Percentiles rank a stretch among this genome's conserved stretches.
These are phyloP conservation scores for Hebeloma cylindrosporum DNA, from an alignment of 768 basidiomycete genomes.

Conservation along the genomic window DNA sequence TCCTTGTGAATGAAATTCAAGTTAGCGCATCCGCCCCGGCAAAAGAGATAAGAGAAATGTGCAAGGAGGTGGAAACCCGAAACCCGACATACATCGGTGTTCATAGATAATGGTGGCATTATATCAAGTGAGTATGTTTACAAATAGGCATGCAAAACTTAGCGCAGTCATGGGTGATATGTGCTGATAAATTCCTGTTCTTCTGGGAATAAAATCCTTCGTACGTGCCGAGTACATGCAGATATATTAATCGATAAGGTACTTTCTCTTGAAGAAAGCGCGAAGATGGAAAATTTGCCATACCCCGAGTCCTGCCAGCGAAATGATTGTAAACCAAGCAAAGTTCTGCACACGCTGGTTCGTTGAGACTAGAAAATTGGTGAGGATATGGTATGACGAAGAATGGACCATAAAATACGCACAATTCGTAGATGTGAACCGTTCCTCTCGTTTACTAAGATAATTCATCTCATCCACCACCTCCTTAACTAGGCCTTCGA, in stretches of 20 bases:
- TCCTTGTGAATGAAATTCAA: too few relatives aligned
- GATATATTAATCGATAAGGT: constrained; percentile 72
- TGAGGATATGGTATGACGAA: constrained; percentile 4
- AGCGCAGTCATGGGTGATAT: constrained; percentile 1
- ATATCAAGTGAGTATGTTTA: constrained; percentile 11
- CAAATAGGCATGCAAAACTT: constrained; percentile 12
- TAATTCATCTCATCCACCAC: constrained; percentile 92
- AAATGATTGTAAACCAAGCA: constrained; percentile 82
- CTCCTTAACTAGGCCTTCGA: constrained; percentile 94
- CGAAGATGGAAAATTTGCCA: constrained; percentile 97
- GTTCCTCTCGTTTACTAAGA: constrained; percentile 85
- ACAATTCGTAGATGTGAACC: constrained; percentile 90
- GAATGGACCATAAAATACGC: constrained; percentile 28
- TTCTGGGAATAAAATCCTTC: neutral
- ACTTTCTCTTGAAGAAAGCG: constrained; percentile 94
- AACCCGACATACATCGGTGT: neutral
- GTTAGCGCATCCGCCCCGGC: too few relatives aligned
- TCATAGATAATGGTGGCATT: too few relatives aligned
- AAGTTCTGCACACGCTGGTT: constrained; percentile 90
- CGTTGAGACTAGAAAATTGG: constrained; percentile 70
- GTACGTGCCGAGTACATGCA: neutral
- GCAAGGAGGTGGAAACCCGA: neutral
- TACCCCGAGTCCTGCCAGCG: constrained; percentile 75
- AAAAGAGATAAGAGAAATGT: too few relatives aligned
- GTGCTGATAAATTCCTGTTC: neutral